phyloP scores from a whole-genome alignment of 371 early-diverging fungal species.

The Fennellomyces sp. region DNA sequence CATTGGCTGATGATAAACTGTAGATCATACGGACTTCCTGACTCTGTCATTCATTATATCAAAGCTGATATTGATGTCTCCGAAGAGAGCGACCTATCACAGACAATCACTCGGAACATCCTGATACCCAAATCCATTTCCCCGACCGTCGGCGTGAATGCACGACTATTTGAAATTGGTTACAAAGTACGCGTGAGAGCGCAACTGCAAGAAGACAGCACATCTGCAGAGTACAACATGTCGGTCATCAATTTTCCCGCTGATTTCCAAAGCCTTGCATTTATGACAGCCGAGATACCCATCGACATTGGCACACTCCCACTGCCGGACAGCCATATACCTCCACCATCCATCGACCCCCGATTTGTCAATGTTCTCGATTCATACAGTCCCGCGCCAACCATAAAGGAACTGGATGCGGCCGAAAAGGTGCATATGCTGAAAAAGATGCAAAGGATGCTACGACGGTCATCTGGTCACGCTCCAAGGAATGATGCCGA shows the following conservation, averaged over 20 bases:
- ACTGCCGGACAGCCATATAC: neutral
- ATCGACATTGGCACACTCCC: constrained; percentile 20
- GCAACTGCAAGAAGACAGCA: constrained; percentile 11
- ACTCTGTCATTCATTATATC: constrained; percentile 8
- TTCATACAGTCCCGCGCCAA: too few species aligned
- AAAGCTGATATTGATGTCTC: constrained; percentile 19
- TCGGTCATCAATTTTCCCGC: neutral
- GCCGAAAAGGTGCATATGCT: neutral
- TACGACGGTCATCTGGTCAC: neutral
- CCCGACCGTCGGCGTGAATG: constrained; percentile 19
- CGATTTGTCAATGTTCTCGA: constrained; percentile 9
- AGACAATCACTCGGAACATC: constrained; percentile 13
- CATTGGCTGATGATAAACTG: neutral
- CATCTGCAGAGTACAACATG: neutral
- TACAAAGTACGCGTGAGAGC: constrained; percentile 20
- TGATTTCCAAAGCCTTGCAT: constrained; percentile 6
- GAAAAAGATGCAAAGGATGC: constrained; percentile 1
- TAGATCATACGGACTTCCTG: constrained; percentile 14
- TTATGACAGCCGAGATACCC: constrained; percentile 16
- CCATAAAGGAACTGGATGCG: too few species aligned
- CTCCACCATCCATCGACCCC: constrained; percentile 10
- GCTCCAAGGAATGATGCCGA: neutral
- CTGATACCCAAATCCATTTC: constrained; percentile 14
- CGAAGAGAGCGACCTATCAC: neutral
- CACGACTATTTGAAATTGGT: constrained; percentile 10